A percentile compares a stretch with the other conserved stretches of the same genome.
These are phyloP conservation scores for Agrocybe pediades DNA, from an alignment of 768 basidiomycete genomes.

Conservation along the genomic window DNA sequence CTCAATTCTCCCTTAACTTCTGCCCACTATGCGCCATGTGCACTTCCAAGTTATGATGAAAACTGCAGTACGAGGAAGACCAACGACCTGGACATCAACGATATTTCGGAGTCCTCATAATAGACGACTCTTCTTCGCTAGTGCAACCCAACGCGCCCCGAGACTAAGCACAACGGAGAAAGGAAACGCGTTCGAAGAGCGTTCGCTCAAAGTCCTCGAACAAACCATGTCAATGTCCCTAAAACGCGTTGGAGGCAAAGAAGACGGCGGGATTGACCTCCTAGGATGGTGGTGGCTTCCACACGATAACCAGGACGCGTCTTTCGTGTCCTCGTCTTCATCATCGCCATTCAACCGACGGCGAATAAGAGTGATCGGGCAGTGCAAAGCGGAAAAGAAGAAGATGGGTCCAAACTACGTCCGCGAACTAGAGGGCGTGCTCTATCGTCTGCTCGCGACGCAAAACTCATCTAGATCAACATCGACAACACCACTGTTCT, in stretches of 20 bases:
- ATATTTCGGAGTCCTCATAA: background rate
- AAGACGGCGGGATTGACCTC: slow-evolving; percentile 90
- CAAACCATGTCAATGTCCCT: slow-evolving; percentile 78
- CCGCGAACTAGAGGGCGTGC: slow-evolving; percentile 91
- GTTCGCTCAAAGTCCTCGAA: slow-evolving; percentile 62
- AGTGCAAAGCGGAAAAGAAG: slow-evolving; percentile 91
- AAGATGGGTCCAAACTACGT: slow-evolving; percentile 79
- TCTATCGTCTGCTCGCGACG: slow-evolving; percentile 47
- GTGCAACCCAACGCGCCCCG: background rate
- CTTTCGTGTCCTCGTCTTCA: background rate
- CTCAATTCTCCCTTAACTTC: too few relatives aligned
- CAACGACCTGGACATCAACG: too few relatives aligned
- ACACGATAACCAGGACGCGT: slow-evolving; percentile 2
- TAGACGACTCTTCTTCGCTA: background rate
- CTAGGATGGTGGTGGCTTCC: slow-evolving; percentile 91
- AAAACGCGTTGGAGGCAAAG: slow-evolving; percentile 75
- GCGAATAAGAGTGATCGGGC: slow-evolving; percentile 76
- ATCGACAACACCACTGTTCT: slow-evolving; percentile 9
- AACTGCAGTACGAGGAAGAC: too few relatives aligned
- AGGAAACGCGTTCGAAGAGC: slow-evolving; percentile 76
- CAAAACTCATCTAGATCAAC: slow-evolving; percentile 2
- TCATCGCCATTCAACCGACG: slow-evolving; percentile 26
- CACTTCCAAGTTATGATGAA: too few relatives aligned
- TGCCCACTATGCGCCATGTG: too few relatives aligned
- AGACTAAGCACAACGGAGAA: slow-evolving; percentile 58